Base-by-base conservation (phyloP, 768 basidiomycete genomes). In the Panaeolus cyanescens region DNA sequence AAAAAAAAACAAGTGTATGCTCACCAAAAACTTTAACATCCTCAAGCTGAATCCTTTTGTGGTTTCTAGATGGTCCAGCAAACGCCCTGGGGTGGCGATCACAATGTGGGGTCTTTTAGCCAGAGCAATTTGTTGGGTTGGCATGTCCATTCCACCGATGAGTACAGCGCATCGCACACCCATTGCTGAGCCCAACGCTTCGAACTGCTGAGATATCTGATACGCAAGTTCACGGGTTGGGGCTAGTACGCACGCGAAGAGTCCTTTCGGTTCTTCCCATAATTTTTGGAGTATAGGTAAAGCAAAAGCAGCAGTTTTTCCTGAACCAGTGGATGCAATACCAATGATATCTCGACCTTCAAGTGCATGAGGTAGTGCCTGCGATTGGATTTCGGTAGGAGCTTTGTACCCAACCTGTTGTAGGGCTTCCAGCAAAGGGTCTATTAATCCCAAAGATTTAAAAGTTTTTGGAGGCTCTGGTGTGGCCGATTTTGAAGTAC, bases 161-260 rank as follows among this genome's bases (percentile, higher is more conserved):
- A 99, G 85, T 10, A 95, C 92, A 0, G 88, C 86, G 70, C 91
- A 92, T 33, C 97, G 86, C 5, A 94, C 95, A 31, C 96, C 97
- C 83, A 99, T 95, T 10, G 90, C 84, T 25, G 93, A 88, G 7
- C 97, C 97, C 33, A 99, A 78, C 1, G 92, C 85, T 66, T 96
- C 92, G 69, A 99, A 94, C 70, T 96, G 95, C 67, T 98, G 92
- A n/a, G 94, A 89, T 70, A 99, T 99, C 76, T 99, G 97, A 76
- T 91, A 96, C 32, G 97, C 97, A 67, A 99, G 81, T 77, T 99
- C 97, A 69, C 96, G 89, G n/a, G 97, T 99, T 12, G 97, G 97
- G 15, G 96, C 95, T 36, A 99, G 82, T 15, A 99, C 88, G 69
- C 93, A 91, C 13, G 95, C 95, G 72, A 95, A 99, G 37, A 96